phyloP scores from a whole-genome alignment of 805 yeast genomes.

The Kazachstania taianensis region DNA sequence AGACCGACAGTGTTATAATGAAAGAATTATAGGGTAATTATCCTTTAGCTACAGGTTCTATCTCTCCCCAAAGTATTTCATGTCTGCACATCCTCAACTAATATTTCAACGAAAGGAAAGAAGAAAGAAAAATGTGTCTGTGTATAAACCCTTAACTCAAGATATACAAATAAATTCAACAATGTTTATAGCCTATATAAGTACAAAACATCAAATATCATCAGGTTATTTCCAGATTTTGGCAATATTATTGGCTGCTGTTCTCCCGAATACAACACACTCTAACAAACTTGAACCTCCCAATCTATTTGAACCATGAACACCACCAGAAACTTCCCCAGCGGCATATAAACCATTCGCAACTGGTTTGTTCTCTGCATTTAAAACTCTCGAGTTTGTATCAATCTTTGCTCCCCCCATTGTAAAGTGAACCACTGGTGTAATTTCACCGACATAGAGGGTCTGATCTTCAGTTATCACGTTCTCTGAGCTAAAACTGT shows the following conservation, averaged over 20 bases:
- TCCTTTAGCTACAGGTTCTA: too few species aligned
- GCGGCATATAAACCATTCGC: slow-evolving; percentile 46
- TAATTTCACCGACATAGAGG: slow-evolving; percentile 41
- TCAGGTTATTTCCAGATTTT: not conserved
- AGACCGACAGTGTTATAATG: too few species aligned
- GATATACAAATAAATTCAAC: too few species aligned
- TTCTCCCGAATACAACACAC: slow-evolving; percentile 51
- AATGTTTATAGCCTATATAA: not conserved
- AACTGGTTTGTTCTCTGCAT: slow-evolving; percentile 23
- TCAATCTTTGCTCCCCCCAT: slow-evolving; percentile 58
- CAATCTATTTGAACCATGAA: slow-evolving; percentile 54
- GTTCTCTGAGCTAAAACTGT: slow-evolving; percentile 26
- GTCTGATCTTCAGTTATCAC: slow-evolving; percentile 22
- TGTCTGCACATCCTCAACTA: too few species aligned
- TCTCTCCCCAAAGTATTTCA: too few species aligned
- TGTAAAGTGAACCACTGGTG: slow-evolving; percentile 58
- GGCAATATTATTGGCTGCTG: slow-evolving; percentile 34
- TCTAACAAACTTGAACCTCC: slow-evolving; percentile 50
- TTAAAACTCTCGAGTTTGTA: slow-evolving; percentile 35
- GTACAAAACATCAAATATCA: too few species aligned
- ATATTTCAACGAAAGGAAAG: too few species aligned
- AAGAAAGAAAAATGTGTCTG: too few species aligned
- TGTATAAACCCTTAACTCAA: too few species aligned
- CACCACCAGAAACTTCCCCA: slow-evolving; percentile 63
- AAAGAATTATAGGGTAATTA: too few species aligned